These are phyloP conservation scores for Oryza meridionalis DNA, from an alignment of 176 grass and related monocot species.

Conservation along the genomic window DNA sequence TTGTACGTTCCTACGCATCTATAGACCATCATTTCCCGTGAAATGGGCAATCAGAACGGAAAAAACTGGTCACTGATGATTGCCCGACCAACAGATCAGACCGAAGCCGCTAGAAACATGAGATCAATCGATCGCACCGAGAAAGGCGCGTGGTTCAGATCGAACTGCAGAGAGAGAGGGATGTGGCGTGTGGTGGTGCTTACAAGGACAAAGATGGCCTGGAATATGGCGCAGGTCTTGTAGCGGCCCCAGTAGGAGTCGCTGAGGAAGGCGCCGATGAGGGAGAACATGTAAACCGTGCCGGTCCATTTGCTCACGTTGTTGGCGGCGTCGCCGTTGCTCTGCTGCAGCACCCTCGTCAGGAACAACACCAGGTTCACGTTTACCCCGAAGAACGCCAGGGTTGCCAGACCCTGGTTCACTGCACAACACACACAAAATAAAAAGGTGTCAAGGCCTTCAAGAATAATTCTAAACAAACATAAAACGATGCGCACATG, in stretches of 20 bases:
- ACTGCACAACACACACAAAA: conserved; percentile 44
- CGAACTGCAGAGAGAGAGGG: not conserved
- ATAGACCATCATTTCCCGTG: not conserved
- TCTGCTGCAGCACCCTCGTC: conserved; percentile 84
- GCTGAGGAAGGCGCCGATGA: conserved; percentile 93
- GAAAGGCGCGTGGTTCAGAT: not conserved
- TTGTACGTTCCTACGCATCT: not conserved
- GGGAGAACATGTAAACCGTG: conserved; percentile 98
- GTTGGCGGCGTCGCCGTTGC: conserved; percentile 88
- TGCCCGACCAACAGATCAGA: conserved; percentile 2
- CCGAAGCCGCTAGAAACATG: not conserved
- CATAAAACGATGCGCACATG: conserved; percentile 16
- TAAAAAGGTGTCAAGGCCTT: not conserved
- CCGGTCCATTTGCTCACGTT: conserved; percentile 99
- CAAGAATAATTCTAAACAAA: not conserved
- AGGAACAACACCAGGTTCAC: conserved; percentile 97
- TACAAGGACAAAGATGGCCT: conserved; percentile 88
- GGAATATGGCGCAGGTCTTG: conserved; percentile 91
- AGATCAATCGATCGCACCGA: not conserved
- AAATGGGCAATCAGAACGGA: not conserved
- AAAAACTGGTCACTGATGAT: not conserved
- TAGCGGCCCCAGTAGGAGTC: conserved; percentile 98
- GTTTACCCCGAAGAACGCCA: conserved; percentile 94
- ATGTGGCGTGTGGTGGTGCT: conserved; percentile 5
- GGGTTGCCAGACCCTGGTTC: conserved; percentile 88